A percentile compares a stretch with the other conserved stretches of the same genome.
These are phyloP conservation scores for Setaria italica DNA, from an alignment of 202 grass and related monocot genomes.

Conservation along the genomic window DNA sequence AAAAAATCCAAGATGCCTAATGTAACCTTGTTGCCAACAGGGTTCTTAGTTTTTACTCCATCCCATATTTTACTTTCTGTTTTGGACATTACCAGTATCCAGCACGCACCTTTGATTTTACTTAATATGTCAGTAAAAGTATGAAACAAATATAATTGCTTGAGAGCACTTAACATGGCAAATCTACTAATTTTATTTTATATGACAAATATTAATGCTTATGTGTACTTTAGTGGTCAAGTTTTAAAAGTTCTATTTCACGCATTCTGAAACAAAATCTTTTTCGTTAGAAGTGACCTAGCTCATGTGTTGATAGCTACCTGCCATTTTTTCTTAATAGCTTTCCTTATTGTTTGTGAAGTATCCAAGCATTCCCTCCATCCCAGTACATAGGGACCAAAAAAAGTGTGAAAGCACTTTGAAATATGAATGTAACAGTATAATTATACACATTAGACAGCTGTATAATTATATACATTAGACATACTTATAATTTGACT, in stretches of 20 bases:
- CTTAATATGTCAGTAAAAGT: background rate
- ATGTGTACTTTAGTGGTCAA: conserved; percentile 13
- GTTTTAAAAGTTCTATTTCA: background rate
- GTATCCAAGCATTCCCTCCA: background rate
- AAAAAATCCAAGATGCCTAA: conserved; percentile 28
- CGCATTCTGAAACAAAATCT: background rate
- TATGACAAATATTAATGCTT: background rate
- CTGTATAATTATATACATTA: background rate
- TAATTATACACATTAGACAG: background rate
- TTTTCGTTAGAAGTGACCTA: conserved; percentile 23
- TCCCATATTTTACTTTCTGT: background rate
- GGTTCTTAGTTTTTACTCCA: background rate
- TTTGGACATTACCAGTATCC: background rate
- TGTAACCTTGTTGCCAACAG: conserved; percentile 8
- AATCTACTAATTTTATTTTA: conserved; percentile 6
- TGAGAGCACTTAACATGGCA: background rate
- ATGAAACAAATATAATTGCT: background rate
- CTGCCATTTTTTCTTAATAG: conserved; percentile 14
- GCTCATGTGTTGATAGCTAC: background rate
- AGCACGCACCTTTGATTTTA: background rate
- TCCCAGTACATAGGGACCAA: background rate
- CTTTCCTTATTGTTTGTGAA: conserved; percentile 19
- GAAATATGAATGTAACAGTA: background rate
- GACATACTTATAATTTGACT: background rate
- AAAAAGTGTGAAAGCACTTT: background rate